Percentiles rank a stretch among this genome's conserved stretches.
These are phyloP conservation scores for Colletotrichum sp. DNA, from an alignment of 2,329 filamentous ascomycete genomes.

Conservation along the genomic window DNA sequence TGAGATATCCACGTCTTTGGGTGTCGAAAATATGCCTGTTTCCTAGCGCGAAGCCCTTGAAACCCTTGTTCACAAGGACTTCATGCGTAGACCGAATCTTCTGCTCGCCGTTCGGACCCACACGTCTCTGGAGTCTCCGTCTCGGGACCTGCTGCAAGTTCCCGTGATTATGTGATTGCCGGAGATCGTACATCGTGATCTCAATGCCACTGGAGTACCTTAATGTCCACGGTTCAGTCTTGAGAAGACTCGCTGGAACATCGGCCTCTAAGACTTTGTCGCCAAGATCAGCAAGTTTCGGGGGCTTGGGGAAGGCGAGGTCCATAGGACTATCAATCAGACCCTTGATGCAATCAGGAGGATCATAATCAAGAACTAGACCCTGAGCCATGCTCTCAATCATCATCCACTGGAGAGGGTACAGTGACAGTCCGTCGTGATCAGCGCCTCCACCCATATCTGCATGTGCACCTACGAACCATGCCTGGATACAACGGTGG, in stretches of 20 bases:
- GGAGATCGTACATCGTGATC: constrained; percentile 12
- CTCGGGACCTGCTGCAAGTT: background rate
- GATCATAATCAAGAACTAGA: constrained; percentile 27
- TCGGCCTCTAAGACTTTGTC: background rate
- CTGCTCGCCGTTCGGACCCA: background rate
- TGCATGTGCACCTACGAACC: constrained; percentile 41
- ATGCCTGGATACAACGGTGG: constrained; percentile 37
- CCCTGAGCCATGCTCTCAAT: constrained; percentile 35
- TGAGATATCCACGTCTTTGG: background rate
- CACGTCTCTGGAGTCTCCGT: background rate
- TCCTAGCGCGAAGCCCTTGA: background rate
- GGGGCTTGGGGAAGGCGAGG: background rate
- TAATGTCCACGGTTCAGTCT: background rate
- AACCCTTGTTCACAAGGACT: background rate
- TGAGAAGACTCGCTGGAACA: background rate
- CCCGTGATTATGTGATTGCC: background rate
- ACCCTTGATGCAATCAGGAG: background rate
- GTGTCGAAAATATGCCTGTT: background rate
- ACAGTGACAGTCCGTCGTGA: constrained; percentile 41
- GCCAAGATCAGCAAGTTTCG: background rate
- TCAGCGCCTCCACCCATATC: constrained; percentile 40
- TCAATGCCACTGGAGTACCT: background rate
- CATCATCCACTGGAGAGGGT: constrained; percentile 47
- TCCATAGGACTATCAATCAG: constrained; percentile 22
- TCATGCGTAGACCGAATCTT: background rate